Base-by-base conservation (phyloP, 2,329 filamentous ascomycete genomes). In the Aspergillus eucalypticola region DNA sequence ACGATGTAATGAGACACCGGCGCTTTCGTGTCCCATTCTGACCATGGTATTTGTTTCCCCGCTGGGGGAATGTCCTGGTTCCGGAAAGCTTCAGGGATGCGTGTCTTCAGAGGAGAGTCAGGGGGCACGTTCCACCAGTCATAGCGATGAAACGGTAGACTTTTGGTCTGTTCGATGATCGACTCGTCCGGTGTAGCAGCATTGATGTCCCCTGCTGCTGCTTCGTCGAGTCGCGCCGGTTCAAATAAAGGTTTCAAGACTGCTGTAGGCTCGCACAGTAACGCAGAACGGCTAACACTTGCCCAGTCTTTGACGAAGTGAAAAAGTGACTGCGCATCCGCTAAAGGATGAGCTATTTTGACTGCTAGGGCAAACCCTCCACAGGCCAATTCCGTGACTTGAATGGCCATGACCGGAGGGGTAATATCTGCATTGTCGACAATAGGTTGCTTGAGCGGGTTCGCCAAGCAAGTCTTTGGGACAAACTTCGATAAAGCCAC, bases 281-380 rank as follows among this genome's bases (percentile, higher is more conserved):
- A 35, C 8, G 54, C 23, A 5, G 55, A 52, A 8, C 71, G 67
- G 21, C 68, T 72, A 3, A 68, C 70, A 2, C 66, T 67, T 1
- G 78, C 75, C 80, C 78, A 83, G 15, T 73, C 64, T 32, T 78
- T 73, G 38, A 80, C 71, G 52, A 84, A 83, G 3, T 72, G 65
- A 56, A 78, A 69, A 56, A 84, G 65, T 0, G 77, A 67, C 17
- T 76, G 71, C 1, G 81, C 80, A 60, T 84, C 81, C 0, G 78
- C 77, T 3, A 84, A 69, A 3, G 73, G 71, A 64, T 84, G 82
- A 1, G 79, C 74, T 19, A 81, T 64, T 50, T 73, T 74, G n/a
- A 81, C 67, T 8, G 75, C 73, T 8, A 84, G 62, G 1, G 74
- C 76, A 46, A 76, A 77, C 2, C 77, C 78, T 1, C 79, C 79